Evolutionary conservation across 1,139 yeast genomes (phyloP), one percentile per base, ranked within the genome.

Genomic region (Kluyveromyces sp.): DNA sequence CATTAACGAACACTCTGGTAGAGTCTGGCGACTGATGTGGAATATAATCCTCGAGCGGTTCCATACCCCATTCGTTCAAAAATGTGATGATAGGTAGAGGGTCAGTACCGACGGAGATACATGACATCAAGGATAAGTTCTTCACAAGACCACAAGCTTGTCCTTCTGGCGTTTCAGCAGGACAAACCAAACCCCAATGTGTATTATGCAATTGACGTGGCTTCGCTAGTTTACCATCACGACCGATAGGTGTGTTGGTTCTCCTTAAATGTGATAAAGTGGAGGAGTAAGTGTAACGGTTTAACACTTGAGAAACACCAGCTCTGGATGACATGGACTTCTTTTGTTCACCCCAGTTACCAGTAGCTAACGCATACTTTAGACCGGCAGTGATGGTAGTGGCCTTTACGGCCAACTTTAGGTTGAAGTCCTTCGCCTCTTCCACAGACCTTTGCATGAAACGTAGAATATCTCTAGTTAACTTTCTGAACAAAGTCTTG

Each of bases 311-410:
- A 15, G 98, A 92, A 42, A 94, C 99, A 76, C 99, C 99, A 8
- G 98, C 99, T 68, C 96, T 83, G 18, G 96, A 83, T 49, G 94
- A 82, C 98, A 94, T 92, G 18, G 97, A 97, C 68, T 92, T 94
- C 81, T 89, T 92, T 66, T 92, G 98, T 69, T 94, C 98, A 71
- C 98, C 98, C 99, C 99, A 92, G 70, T 94, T 92, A 73, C 99
- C 99, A 15, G 99, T 92, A 42, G 99, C 98, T 58, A 92, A 75
- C 32, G 98, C 94, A 68, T 92, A 94, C 65, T 94, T 85, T 66
- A 92, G 78, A 64, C 99, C 99, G 52, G 94, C 94, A 34, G 98
- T 94, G 56, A 92, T 87, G 6, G 97, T 92, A 56, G 89, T 94
- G 17, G 97, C 88, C 69, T 92, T 92, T 55, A 92, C 97, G 26